phyloP scores from a whole-genome alignment of 139 green algal genomes.

The Auxenochlorella pyrenoidosa region DNA sequence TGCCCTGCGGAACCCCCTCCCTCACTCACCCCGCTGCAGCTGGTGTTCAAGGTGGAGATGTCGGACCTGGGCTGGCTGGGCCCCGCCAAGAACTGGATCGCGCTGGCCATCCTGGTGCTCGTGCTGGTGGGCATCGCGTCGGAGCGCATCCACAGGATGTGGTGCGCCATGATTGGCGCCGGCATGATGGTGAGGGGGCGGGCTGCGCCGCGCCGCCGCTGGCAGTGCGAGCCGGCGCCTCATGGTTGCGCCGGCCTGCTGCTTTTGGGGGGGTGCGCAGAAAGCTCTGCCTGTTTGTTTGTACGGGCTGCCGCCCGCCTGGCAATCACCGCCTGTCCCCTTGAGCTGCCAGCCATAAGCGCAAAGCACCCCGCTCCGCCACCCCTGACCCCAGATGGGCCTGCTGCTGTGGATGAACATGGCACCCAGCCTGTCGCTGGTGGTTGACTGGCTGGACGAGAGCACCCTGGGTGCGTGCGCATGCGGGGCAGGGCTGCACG shows the following conservation, averaged over 20 bases:
- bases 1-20: no score
- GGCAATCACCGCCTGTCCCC: no score
- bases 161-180: conserved; percentile 52
- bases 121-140: conserved; percentile 57
- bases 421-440: conserved; percentile 41
- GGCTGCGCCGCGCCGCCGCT: no score
- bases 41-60: conserved; percentile 19
- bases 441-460: conserved; percentile 61
- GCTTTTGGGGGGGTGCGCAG: no score
- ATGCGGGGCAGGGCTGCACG: no score
- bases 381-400: background rate
- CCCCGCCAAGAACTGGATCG: conserved; percentile 55
- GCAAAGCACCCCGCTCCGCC: no score
- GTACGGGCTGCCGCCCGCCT: no score
- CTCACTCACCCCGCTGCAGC: background rate
- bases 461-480: conserved; percentile 42
- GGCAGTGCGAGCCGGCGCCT: no score
- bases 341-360: no score
- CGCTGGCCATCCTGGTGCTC: conserved; percentile 42
- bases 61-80: conserved; percentile 39
- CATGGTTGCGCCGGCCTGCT: no score
- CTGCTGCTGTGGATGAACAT: conserved; percentile 59
- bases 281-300: no score
- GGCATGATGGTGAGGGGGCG: conserved; percentile 55
- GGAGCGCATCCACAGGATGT: conserved; percentile 58